Evolutionary conservation across 495 filamentous ascomycete genomes (phyloP).

Genomic region (Staphylotrichum longicolle): DNA sequence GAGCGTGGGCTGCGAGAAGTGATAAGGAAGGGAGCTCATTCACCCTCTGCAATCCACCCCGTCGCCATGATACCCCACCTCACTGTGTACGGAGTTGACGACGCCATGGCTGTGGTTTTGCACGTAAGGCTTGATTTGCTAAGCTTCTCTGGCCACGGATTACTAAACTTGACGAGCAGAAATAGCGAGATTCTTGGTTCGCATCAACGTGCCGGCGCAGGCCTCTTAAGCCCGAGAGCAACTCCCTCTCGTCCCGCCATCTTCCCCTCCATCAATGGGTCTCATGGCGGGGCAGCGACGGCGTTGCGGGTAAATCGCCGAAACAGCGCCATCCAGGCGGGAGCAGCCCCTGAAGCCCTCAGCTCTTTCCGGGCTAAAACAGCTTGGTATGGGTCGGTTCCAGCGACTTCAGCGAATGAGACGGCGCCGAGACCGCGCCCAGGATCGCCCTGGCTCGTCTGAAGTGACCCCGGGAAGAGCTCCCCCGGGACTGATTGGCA

Average conservation of each 20-base stretch:
- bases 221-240: conserved; percentile 15
- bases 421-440: neutral
- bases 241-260: conserved; percentile 3
- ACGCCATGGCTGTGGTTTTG: conserved; percentile 37
- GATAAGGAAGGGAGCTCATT: conserved; percentile 23
- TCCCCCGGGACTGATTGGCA: conserved; percentile 21
- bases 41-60: conserved; percentile 74
- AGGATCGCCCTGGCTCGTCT: neutral
- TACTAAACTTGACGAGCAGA: no score
- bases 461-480: conserved; percentile 16
- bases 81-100: conserved; percentile 54
- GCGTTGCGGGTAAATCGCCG: conserved; percentile 35
- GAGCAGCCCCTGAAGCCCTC: neutral
- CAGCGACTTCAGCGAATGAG: conserved; percentile 7
- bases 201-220: conserved; percentile 4
- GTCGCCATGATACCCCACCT: conserved; percentile 85
- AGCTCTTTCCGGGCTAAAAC: conserved; percentile 7
- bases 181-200: neutral
- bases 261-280: conserved; percentile 16
- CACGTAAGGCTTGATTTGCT: neutral
- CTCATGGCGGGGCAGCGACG: conserved; percentile 30
- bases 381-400: conserved; percentile 6
- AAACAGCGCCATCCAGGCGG: conserved; percentile 17
- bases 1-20: neutral
- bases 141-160: neutral